Conservation (phyloP, 148 eudicot species). For the Chenopodium berlandieri region DNA sequence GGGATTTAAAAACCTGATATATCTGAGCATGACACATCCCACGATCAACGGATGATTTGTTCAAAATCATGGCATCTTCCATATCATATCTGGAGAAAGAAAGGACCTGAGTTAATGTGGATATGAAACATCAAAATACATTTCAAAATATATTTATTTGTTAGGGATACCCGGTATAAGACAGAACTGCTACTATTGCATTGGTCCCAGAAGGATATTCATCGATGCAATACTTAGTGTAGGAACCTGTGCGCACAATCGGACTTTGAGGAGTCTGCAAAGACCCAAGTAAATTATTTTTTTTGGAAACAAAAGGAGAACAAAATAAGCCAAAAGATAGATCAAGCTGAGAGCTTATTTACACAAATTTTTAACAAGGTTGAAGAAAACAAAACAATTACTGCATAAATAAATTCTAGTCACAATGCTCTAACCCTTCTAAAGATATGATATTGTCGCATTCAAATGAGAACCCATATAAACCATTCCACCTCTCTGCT, state of each 20-base stretch:
- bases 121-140: constrained; percentile 1
- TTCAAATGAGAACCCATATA: neutral
- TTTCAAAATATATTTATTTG: constrained; percentile 3
- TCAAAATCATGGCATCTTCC: constrained; percentile 99
- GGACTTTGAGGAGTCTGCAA: constrained; percentile 96
- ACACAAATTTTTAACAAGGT: neutral
- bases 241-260: constrained; percentile 71
- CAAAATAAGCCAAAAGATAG: constrained; percentile 3
- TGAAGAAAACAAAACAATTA: neutral
- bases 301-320: neutral
- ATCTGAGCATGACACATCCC: constrained; percentile 87
- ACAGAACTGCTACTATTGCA: constrained; percentile 93
- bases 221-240: constrained; percentile 65
- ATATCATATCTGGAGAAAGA: constrained; percentile 70
- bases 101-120: constrained; percentile 7
- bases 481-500: neutral
- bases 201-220: constrained; percentile 91
- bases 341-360: neutral
- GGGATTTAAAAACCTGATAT: constrained; percentile 59
- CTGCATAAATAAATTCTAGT: neutral
- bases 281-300: constrained; percentile 1
- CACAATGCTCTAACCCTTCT: neutral
- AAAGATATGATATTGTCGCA: neutral
- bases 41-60: constrained; percentile 94
- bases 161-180: constrained; percentile 72